Evolutionary conservation across 208 protist species (phyloP), one percentile per base, ranked within the genome.

Genomic region (Acanthamoeba divionensis): DNA sequence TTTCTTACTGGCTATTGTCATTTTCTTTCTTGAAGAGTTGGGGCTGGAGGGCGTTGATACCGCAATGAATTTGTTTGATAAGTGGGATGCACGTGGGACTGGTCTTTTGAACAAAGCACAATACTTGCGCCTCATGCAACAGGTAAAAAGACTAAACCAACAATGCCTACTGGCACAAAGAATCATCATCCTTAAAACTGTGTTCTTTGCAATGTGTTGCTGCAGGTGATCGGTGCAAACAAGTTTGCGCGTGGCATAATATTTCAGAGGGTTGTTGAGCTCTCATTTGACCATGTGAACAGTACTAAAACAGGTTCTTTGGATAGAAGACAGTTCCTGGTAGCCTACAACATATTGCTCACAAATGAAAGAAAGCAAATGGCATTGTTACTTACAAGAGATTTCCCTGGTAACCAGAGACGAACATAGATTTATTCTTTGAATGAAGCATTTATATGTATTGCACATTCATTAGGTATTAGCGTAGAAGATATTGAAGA

Each of bases 401-500:
- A 83, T 33, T 62, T 62, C 24, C 7, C 5, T 31, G 73, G 47
- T 83, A 12, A 5, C n/a, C n/a, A n/a, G n/a, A n/a, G n/a, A n/a
- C n/a, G n/a, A n/a, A n/a, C n/a, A n/a, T n/a, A n/a, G n/a, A n/a
- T n/a, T n/a, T n/a, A n/a, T n/a, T n/a, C n/a, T n/a, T n/a, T n/a
- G n/a, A n/a, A n/a, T n/a, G n/a, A n/a, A n/a, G n/a, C n/a, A n/a
- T n/a, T n/a, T n/a, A n/a, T n/a, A n/a, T n/a, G n/a, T n/a, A n/a
- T n/a, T n/a, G n/a, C n/a, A n/a, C n/a, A n/a, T n/a, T n/a, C n/a
- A 2, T 7, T 45, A 83, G 73, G 73, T 1, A 24, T 83, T 9
- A 62, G 50, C 1, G 73, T 83, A 26, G 73, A 83, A 38, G 48
- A 83, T 29, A 83, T 83, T 21, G 73, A 83, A n/a, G 73, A 62